Conservation (phyloP, 108 stramenopile species). For the Schizochytrium sp. region DNA sequence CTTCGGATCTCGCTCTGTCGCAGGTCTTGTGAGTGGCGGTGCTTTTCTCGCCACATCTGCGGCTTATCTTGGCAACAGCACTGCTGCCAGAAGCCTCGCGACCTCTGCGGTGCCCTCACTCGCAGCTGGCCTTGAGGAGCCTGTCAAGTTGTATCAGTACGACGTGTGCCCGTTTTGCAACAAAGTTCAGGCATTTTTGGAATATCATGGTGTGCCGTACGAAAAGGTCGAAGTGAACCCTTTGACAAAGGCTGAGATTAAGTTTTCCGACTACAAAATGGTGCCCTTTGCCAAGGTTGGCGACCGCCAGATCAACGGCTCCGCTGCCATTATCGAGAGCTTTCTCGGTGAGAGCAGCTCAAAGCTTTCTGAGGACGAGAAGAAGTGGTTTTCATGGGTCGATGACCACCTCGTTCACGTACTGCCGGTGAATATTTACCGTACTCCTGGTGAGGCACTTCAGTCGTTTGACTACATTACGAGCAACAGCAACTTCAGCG, state of each 20-base stretch:
- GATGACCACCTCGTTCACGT: conserved; percentile 83
- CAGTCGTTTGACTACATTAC: conserved; percentile 87
- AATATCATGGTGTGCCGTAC: conserved; percentile 76
- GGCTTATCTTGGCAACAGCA: no score
- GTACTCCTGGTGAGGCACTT: conserved; percentile 81
- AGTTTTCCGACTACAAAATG: conserved; percentile 83
- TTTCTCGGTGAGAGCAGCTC: conserved; percentile 73
- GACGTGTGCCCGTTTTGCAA: conserved; percentile 92
- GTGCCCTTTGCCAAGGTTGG: conserved; percentile 85
- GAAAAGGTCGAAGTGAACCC: conserved; percentile 89
- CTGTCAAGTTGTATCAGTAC: conserved; percentile 83
- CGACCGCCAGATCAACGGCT: conserved; percentile 78
- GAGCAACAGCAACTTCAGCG: conserved; percentile 74
- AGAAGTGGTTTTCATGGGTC: conserved; percentile 84
- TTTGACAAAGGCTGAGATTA: conserved; percentile 86
- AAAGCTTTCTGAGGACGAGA: conserved; percentile 66
- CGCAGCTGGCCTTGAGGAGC: not conserved
- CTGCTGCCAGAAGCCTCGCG: no score
- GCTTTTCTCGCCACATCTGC: no score
- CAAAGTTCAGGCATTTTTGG: conserved; percentile 82
- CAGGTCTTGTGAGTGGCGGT: no score
- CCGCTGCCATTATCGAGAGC: conserved; percentile 76
- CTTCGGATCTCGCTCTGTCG: no score
- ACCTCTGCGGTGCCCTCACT: no score
- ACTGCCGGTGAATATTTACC: conserved; percentile 90